phyloP scores from a whole-genome alignment of 495 filamentous ascomycete species.

The Lasiosphaeria miniovina region DNA sequence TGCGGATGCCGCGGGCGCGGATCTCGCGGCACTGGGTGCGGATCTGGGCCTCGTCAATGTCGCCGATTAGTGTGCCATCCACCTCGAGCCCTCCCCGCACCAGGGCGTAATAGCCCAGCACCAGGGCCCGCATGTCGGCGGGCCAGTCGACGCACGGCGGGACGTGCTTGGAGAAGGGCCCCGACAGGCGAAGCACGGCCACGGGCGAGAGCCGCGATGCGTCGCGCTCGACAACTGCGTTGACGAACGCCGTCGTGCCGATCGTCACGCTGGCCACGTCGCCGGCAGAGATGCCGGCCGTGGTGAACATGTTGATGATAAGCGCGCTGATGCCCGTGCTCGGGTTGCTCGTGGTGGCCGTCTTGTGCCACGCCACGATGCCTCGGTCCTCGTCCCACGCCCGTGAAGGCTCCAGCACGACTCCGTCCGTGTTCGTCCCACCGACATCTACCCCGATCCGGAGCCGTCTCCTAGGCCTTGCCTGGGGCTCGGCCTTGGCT shows the following conservation, averaged over 20 bases:
- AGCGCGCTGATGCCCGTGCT: conserved; percentile 52
- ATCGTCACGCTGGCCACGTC: conserved; percentile 56
- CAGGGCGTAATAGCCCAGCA: conserved; percentile 44
- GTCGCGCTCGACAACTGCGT: conserved; percentile 59
- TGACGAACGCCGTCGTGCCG: conserved; percentile 64
- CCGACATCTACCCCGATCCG: conserved; percentile 49
- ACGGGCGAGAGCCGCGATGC: conserved; percentile 48
- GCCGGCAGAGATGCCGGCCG: conserved; percentile 28
- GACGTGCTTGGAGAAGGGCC: conserved; percentile 52
- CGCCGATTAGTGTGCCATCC: conserved; percentile 46
- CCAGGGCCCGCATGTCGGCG: conserved; percentile 42
- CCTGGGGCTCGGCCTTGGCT: no score
- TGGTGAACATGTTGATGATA: conserved; percentile 43
- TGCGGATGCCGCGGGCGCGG: conserved; percentile 41
- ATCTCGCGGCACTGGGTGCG: conserved; percentile 40
- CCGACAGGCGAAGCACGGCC: conserved; percentile 53
- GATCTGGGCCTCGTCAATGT: conserved; percentile 48
- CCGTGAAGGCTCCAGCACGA: conserved; percentile 50
- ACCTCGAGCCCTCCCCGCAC: conserved; percentile 50
- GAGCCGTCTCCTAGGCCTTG: conserved; percentile 8
- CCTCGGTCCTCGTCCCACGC: conserved; percentile 37
- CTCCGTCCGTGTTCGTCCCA: conserved; percentile 62
- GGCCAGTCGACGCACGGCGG: conserved; percentile 54
- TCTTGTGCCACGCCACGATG: conserved; percentile 54
- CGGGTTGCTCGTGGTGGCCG: conserved; percentile 56